phyloP scores from a whole-genome alignment of 345 rosid genomes.

The Populus deltoides region DNA sequence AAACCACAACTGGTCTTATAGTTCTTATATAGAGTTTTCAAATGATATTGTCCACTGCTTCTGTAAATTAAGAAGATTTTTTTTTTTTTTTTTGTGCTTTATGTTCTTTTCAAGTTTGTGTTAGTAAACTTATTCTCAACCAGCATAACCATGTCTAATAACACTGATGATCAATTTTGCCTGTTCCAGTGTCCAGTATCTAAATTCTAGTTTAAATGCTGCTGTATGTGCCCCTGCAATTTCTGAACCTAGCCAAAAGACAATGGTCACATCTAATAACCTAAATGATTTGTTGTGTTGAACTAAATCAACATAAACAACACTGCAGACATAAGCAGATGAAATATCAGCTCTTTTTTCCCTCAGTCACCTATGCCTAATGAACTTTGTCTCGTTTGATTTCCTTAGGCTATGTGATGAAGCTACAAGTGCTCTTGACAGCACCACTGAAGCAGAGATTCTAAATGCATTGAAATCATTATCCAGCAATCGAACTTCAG shows the following conservation, averaged over 20 bases:
- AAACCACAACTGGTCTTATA: background rate
- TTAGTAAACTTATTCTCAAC: background rate
- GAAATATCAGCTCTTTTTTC: background rate
- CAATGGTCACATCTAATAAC: background rate
- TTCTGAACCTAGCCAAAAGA: background rate
- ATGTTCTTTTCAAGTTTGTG: background rate
- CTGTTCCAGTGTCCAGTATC: background rate
- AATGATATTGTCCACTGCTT: background rate
- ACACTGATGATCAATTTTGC: background rate
- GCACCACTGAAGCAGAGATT: constrained; percentile 98
- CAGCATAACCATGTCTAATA: too few relatives aligned
- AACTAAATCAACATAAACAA: background rate
- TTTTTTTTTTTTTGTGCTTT: too few relatives aligned
- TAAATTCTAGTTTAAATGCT: background rate
- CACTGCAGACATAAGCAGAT: background rate
- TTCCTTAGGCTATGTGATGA: constrained; percentile 88
- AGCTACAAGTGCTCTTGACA: constrained; percentile 98
- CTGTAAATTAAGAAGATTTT: background rate
- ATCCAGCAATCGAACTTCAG: constrained; percentile 80
- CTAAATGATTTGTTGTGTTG: background rate
- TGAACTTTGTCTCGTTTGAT: constrained; percentile 3
- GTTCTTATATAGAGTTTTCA: background rate
- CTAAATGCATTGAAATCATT: constrained; percentile 76
- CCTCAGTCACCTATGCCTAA: background rate
- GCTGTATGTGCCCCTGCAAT: background rate